These are phyloP conservation scores for Candida sp. DNA, from an alignment of 1,139 yeast genomes.

Conservation along the genomic window DNA sequence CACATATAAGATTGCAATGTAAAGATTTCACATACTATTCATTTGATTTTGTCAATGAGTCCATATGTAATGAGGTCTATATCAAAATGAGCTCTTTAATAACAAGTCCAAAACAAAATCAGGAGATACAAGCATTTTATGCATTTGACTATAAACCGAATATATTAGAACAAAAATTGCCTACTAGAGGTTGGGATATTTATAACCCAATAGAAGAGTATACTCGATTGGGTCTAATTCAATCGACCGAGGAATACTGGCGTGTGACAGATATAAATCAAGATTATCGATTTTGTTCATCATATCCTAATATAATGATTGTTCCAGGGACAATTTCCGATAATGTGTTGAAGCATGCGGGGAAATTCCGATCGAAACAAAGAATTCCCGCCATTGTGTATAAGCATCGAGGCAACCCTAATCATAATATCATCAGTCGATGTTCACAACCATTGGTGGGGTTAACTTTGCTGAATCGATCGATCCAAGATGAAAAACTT, in stretches of 20 bases:
- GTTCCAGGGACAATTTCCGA: constrained; percentile 81
- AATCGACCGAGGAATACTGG: constrained; percentile 46
- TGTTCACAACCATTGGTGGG: constrained; percentile 96
- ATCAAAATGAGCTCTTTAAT: constrained; percentile 69
- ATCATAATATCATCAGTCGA: constrained; percentile 79
- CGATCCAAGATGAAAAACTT: constrained; percentile 87
- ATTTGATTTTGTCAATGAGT: constrained; percentile 63
- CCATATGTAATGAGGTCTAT: constrained; percentile 66
- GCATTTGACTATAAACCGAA: constrained; percentile 50
- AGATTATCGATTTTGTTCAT: constrained; percentile 65
- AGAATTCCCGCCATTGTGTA: constrained; percentile 84
- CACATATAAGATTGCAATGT: constrained; percentile 66
- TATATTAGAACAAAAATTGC: constrained; percentile 58
- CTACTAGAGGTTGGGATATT: constrained; percentile 65
- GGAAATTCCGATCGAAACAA: constrained; percentile 79
- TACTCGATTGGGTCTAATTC: constrained; percentile 54
- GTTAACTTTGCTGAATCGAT: constrained; percentile 71
- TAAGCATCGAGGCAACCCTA: constrained; percentile 53
- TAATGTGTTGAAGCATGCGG: constrained; percentile 76
- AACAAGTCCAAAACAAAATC: constrained; percentile 28
- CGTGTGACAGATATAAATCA: constrained; percentile 62
- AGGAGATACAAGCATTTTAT: constrained; percentile 41
- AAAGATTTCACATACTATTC: constrained; percentile 84
- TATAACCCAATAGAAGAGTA: constrained; percentile 68
- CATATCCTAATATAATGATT: constrained; percentile 68